Percentiles rank a stretch among this genome's conserved stretches.
Evolutionary conservation across 192 early-diverging fungal species (phyloP).

Genomic region (Entophlyctis luteolus): DNA sequence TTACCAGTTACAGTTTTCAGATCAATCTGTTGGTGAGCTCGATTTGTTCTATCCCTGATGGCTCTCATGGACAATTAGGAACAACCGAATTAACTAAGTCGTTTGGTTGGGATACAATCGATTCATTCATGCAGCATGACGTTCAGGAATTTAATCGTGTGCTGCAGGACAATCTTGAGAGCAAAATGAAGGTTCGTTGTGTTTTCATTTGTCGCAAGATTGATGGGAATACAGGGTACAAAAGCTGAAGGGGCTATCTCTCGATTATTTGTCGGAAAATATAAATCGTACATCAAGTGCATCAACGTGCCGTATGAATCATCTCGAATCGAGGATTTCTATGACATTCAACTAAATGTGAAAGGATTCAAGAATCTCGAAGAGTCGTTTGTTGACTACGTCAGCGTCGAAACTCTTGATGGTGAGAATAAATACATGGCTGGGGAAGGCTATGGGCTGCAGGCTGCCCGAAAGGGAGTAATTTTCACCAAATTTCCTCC

Average conservation of each 20-base stretch:
- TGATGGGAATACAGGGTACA: conserved; percentile 55
- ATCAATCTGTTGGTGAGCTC: conserved; percentile 61
- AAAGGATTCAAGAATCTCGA: conserved; percentile 84
- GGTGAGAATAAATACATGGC: conserved; percentile 95
- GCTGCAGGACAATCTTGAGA: conserved; percentile 92
- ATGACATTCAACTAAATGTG: conserved; percentile 96
- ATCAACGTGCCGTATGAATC: conserved; percentile 93
- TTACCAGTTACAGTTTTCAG: conserved; percentile 76
- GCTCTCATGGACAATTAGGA: conserved; percentile 24
- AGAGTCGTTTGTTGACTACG: conserved; percentile 90
- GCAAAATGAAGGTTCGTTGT: conserved; percentile 84
- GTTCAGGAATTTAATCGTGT: conserved; percentile 97
- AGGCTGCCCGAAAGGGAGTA: conserved; percentile 88
- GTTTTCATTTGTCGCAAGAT: not conserved
- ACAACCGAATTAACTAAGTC: conserved; percentile 95
- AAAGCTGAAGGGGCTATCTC: conserved; percentile 87
- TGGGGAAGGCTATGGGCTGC: conserved; percentile 88
- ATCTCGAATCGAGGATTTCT: conserved; percentile 90
- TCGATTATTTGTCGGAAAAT: conserved; percentile 88
- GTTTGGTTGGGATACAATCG: conserved; percentile 96
- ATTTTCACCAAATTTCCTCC: conserved; percentile 91
- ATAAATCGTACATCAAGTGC: conserved; percentile 96
- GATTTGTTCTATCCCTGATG: no score
- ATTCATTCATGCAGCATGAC: conserved; percentile 98
- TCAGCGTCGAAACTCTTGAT: conserved; percentile 85